These are phyloP conservation scores for Viola pubescens DNA, from an alignment of 441 rosid genomes.

Conservation along the genomic window DNA sequence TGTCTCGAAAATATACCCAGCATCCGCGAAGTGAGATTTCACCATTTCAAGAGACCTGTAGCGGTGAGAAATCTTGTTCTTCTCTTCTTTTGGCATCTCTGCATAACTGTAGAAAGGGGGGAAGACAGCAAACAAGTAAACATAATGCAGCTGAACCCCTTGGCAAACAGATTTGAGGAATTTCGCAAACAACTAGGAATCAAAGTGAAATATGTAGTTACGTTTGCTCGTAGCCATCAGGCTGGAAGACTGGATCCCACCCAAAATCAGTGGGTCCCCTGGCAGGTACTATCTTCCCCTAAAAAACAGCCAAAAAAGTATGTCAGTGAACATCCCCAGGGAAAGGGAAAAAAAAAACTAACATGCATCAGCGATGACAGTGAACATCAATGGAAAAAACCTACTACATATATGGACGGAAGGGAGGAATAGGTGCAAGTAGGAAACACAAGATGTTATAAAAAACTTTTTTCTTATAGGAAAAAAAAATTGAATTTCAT, in stretches of 20 bases:
- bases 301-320: conserved; percentile 19
- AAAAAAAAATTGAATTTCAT: too few relatives aligned
- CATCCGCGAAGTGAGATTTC: conserved; percentile 66
- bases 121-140: not conserved
- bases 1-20: conserved; percentile 48
- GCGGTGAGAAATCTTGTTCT: conserved; percentile 91
- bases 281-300: conserved; percentile 87
- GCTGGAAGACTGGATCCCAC: conserved; percentile 96
- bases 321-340: too few relatives aligned
- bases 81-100: conserved; percentile 89
- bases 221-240: conserved; percentile 82
- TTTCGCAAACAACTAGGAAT: not conserved
- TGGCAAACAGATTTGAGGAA: not conserved
- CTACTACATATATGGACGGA: too few relatives aligned
- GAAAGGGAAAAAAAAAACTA: too few relatives aligned
- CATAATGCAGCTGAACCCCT: not conserved
- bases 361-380: too few relatives aligned
- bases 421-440: too few relatives aligned
- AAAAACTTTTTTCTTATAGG: too few relatives aligned
- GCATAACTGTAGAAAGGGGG: conserved; percentile 48
- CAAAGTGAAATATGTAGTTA: conserved; percentile 17
- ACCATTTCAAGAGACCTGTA: conserved; percentile 62
- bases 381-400: too few relatives aligned
- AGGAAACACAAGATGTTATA: too few relatives aligned
- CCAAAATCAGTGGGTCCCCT: conserved; percentile 90